A percentile compares a stretch with the other conserved stretches of the same genome.
These are phyloP conservation scores for Zymoseptoria brevis DNA, from an alignment of 2,329 filamentous ascomycete species.

Conservation along the genomic window DNA sequence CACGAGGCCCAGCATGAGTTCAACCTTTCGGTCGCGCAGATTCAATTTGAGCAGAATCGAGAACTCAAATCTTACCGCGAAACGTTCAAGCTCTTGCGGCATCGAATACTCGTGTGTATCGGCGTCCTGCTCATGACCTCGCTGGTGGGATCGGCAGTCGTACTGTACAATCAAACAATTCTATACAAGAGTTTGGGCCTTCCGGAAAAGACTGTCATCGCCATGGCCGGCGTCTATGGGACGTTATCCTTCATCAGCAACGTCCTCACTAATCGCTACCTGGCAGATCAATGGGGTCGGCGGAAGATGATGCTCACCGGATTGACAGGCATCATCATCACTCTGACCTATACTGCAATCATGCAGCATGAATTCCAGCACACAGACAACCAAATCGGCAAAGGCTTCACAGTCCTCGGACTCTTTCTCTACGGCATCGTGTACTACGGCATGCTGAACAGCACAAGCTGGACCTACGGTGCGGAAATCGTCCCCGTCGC, in stretches of 20 bases:
- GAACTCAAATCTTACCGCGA: slow-evolving; percentile 47
- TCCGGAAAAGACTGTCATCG: slow-evolving; percentile 42
- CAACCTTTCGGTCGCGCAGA: slow-evolving; percentile 41
- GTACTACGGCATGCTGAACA: slow-evolving; percentile 33
- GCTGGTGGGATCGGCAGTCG: slow-evolving; percentile 51
- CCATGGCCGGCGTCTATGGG: slow-evolving; percentile 48
- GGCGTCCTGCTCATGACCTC: slow-evolving; percentile 52
- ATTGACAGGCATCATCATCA: slow-evolving; percentile 44
- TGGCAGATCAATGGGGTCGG: slow-evolving; percentile 53
- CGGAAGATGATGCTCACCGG: slow-evolving; percentile 52
- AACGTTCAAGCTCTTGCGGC: slow-evolving; percentile 46
- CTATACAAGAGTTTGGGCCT: slow-evolving; percentile 50
- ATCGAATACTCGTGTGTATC: slow-evolving; percentile 46
- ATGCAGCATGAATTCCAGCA: slow-evolving; percentile 52
- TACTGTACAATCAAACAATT: slow-evolving; percentile 41
- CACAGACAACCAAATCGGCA: slow-evolving; percentile 47
- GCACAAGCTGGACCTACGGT: slow-evolving; percentile 36
- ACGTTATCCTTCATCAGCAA: slow-evolving; percentile 47
- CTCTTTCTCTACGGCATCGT: slow-evolving; percentile 52
- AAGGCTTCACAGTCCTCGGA: slow-evolving; percentile 52
- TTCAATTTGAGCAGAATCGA: slow-evolving; percentile 50
- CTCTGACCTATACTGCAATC: slow-evolving; percentile 52
- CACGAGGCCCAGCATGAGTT: slow-evolving; percentile 46
- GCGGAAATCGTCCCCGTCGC: slow-evolving; percentile 49
- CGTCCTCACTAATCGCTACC: slow-evolving; percentile 43